Conservation (phyloP, 768 basidiomycete genomes). For the Leucosporidium yakuticum region DNA sequence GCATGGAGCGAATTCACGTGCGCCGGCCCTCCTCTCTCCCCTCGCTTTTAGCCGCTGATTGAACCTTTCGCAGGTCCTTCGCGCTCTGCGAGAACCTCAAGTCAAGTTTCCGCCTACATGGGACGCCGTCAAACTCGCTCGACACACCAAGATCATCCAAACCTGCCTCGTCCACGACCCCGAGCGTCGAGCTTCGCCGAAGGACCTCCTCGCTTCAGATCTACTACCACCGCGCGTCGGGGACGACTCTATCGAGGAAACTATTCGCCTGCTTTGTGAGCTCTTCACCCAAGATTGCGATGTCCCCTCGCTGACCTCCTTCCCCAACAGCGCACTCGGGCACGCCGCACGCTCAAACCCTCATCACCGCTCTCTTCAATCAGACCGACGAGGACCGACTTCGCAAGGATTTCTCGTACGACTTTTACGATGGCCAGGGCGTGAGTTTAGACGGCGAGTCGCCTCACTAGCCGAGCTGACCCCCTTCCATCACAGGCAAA, state of each 20-base stretch:
- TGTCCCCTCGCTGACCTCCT: neutral
- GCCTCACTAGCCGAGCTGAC: neutral
- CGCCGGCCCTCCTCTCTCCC: neutral
- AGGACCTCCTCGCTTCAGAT: conserved; percentile 36
- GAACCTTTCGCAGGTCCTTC: conserved; percentile 28
- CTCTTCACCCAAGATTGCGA: neutral
- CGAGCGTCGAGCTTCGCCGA: conserved; percentile 36
- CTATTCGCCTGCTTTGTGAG: conserved; percentile 30
- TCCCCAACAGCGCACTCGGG: conserved; percentile 25
- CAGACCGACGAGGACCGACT: conserved; percentile 32
- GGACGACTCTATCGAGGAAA: conserved; percentile 38
- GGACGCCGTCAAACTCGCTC: conserved; percentile 27
- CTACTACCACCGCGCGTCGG: conserved; percentile 35
- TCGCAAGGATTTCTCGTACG: conserved; percentile 33
- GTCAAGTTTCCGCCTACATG: conserved; percentile 38
- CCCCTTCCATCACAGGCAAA: conserved; percentile 12
- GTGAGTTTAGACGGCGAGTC: neutral
- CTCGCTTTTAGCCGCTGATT: neutral
- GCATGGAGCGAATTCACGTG: conserved; percentile 40
- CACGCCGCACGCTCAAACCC: conserved; percentile 29
- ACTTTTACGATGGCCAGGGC: conserved; percentile 30
- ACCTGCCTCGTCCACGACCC: conserved; percentile 39
- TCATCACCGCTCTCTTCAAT: conserved; percentile 33
- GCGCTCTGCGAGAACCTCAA: conserved; percentile 36
- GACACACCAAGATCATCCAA: conserved; percentile 40